Conservation (phyloP, 768 basidiomycete species). For the Pilatotrama ljubarskyi region DNA sequence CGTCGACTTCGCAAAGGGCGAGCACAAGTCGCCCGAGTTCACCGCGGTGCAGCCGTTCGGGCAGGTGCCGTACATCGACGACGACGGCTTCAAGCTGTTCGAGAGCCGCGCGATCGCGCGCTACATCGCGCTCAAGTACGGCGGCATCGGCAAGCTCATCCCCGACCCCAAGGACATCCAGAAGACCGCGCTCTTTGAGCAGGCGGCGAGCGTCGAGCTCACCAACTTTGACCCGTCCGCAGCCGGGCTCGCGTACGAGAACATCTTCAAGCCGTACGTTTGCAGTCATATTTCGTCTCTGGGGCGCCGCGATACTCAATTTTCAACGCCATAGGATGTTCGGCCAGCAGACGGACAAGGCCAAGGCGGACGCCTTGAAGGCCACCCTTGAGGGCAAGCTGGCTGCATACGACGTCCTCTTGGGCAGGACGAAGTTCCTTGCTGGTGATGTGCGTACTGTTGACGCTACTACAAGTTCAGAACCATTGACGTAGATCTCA, state of each 20-base stretch:
- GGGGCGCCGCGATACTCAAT: neutral
- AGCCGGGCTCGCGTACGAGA: conserved; percentile 43
- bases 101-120: conserved; percentile 67
- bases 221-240: conserved; percentile 56
- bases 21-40: conserved; percentile 49
- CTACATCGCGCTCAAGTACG: conserved; percentile 58
- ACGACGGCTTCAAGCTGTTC: conserved; percentile 64
- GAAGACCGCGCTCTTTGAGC: conserved; percentile 42
- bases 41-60: conserved; percentile 61
- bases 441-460: conserved; percentile 39
- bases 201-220: conserved; percentile 48
- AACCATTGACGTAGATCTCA: conserved; percentile 20
- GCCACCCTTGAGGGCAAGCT: conserved; percentile 42
- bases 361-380: conserved; percentile 28
- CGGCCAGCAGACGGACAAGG: conserved; percentile 36
- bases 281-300: neutral
- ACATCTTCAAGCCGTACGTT: conserved; percentile 44
- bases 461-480: neutral
- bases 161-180: conserved; percentile 40
- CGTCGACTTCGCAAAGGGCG: conserved; percentile 43
- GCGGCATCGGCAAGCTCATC: conserved; percentile 48
- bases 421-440: conserved; percentile 54
- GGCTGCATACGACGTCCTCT: conserved; percentile 55
- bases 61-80: conserved; percentile 57
- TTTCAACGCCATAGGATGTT: neutral